Evolutionary conservation across 1,284 basidiomycete species (phyloP).

Genomic region (Fistulinella cinereoalba): DNA sequence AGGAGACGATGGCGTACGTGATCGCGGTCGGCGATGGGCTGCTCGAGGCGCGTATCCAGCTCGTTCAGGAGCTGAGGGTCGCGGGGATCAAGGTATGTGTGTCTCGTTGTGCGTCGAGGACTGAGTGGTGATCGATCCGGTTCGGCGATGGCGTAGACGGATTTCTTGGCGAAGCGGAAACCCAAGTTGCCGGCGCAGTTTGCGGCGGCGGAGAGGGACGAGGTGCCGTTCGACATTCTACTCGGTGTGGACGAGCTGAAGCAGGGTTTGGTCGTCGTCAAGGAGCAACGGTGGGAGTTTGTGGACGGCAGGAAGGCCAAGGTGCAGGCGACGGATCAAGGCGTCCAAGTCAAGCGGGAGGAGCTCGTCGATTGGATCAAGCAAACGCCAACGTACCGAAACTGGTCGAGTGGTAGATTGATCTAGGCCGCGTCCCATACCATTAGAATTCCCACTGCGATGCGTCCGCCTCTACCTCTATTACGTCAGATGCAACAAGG

Average conservation of each 20-base stretch:
- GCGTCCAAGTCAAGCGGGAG: conserved; percentile 62
- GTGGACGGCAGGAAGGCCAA: conserved; percentile 72
- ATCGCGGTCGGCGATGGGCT: conserved; percentile 92
- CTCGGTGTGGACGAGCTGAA: conserved; percentile 86
- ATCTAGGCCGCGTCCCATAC: conserved; percentile 21
- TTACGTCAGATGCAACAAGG: no score
- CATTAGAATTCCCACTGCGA: not conserved
- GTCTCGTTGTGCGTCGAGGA: not conserved
- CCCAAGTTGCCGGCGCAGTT: conserved; percentile 89
- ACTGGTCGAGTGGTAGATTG: conserved; percentile 46
- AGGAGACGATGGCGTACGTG: conserved; percentile 94
- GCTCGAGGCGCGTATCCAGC: conserved; percentile 80
- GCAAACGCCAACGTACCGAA: conserved; percentile 40
- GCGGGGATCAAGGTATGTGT: conserved; percentile 79
- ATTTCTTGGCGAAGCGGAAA: conserved; percentile 92
- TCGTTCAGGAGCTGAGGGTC: conserved; percentile 82
- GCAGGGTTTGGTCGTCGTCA: conserved; percentile 83
- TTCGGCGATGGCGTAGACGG: conserved; percentile 53
- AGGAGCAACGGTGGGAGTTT: conserved; percentile 86
- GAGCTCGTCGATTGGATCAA: conserved; percentile 74
- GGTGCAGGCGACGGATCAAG: conserved; percentile 63
- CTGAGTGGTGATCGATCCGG: no score
- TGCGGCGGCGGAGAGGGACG: conserved; percentile 87
- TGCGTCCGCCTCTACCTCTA: no score
- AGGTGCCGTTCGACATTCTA: conserved; percentile 89